Conservation (phyloP, 495 filamentous ascomycete genomes). For the Penicillium steckii region DNA sequence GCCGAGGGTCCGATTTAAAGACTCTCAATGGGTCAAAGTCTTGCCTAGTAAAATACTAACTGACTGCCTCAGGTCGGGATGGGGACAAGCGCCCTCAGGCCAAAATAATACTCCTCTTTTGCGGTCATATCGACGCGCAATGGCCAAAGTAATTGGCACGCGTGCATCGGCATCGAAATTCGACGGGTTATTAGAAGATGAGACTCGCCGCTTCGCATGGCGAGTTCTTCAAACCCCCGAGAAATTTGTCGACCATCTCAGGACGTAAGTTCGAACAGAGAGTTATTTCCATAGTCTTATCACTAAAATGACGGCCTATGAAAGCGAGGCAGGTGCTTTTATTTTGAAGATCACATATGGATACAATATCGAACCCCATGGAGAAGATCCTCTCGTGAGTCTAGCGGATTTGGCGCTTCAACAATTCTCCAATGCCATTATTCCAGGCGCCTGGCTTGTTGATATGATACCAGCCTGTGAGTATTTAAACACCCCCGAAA, state of each 20-base stretch:
- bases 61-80: conserved; percentile 8
- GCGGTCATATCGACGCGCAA: conserved; percentile 33
- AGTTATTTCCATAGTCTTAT: not conserved
- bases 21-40: no score
- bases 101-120: conserved; percentile 30
- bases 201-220: conserved; percentile 33
- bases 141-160: conserved; percentile 29
- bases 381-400: conserved; percentile 40
- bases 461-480: conserved; percentile 39
- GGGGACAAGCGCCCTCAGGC: conserved; percentile 25
- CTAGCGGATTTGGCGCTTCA: conserved; percentile 37
- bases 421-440: conserved; percentile 37
- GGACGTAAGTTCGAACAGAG: conserved; percentile 21
- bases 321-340: conserved; percentile 39
- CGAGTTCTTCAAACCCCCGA: conserved; percentile 31
- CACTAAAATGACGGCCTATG: not conserved
- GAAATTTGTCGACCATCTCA: conserved; percentile 29
- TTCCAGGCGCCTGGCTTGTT: conserved; percentile 45
- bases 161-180: conserved; percentile 25
- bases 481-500: not conserved
- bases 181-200: conserved; percentile 28
- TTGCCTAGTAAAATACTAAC: not conserved
- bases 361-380: conserved; percentile 42
- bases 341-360: conserved; percentile 51
- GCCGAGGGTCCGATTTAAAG: no score